Base-by-base conservation (phyloP, 2,329 filamentous ascomycete species). In the Neocucurbitaria cava region DNA sequence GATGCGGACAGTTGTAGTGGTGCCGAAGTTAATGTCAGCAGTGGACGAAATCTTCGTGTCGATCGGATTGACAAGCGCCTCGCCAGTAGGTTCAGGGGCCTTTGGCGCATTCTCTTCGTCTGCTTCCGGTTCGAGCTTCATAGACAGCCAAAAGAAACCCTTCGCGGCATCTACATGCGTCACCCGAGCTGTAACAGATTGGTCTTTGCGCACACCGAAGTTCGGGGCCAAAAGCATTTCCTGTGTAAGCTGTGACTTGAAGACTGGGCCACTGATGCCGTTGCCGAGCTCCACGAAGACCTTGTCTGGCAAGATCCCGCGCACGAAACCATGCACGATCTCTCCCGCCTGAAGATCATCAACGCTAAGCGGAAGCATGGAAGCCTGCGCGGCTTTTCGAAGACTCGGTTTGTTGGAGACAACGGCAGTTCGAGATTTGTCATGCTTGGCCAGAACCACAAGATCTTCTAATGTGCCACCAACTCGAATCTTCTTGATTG, bases 201-300 rank as follows among this genome's bases (percentile, higher is more conserved):
- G 90, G 55, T 88, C 84, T 70, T 87, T 89, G 51, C 87, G 83
- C 74, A 96, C 79, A 15, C 92, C 93, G 75, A 96, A 98, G 52
- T 90, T 85, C 3, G 88, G 83, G 61, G 89, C 81, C 11, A 82
- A 79, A 42, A 87, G 83, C 59, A 85, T 85, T 33, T 92, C 90
- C n/a, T 86, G 82, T 2, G 89, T 82, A 43, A 99, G 81, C 68
- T 92, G 87, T 18, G 86, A 86, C 76, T 91, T 94, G 33, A 92
- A 91, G 26, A 97, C 79, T 38, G 97, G 79, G 13, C 91, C 94
- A 41, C 87, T 89, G 17, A 96, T 77, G 30, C 85, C 87, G 64
- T 88, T 89, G 36, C 88, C 87, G 73, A 97, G 97, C 69, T 96
- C 89, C n/a, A 97, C 85, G 68, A 96, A 98, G 10, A 93, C 82